A percentile compares a stretch with the other conserved stretches of the same genome.
Conservation (phyloP, 768 basidiomycete genomes). For the Hericium rajendrae region DNA sequence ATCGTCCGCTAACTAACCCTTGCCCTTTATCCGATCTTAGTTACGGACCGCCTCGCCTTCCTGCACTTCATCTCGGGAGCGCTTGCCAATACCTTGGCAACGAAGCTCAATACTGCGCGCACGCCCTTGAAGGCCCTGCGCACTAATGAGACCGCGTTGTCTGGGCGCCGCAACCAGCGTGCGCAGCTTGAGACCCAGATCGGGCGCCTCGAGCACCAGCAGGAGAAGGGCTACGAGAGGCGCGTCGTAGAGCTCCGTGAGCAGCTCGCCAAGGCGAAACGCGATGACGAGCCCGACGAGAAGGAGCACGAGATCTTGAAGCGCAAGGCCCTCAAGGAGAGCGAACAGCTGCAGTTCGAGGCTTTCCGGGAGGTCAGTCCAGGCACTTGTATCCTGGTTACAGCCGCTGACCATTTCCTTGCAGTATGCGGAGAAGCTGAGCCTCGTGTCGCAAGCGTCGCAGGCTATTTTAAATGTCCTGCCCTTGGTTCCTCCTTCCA, state of each 20-base stretch:
- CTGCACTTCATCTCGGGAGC: constrained; percentile 71
- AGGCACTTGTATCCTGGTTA: not conserved
- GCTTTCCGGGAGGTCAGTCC: constrained; percentile 63
- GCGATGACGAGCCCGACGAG: constrained; percentile 56
- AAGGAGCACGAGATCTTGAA: constrained; percentile 63
- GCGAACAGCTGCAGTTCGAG: constrained; percentile 71
- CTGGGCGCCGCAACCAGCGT: constrained; percentile 55
- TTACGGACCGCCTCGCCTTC: constrained; percentile 75
- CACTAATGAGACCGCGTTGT: constrained; percentile 52
- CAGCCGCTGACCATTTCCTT: not conserved
- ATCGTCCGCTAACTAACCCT: not conserved
- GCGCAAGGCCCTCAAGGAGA: constrained; percentile 67
- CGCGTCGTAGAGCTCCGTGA: constrained; percentile 62
- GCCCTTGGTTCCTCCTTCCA: constrained; percentile 57
- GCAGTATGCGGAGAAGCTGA: constrained; percentile 76
- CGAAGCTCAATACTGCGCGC: constrained; percentile 55
- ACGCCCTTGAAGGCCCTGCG: constrained; percentile 61
- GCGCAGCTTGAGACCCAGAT: constrained; percentile 51
- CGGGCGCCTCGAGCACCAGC: constrained; percentile 53
- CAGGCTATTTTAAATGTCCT: constrained; percentile 50
- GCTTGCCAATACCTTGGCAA: constrained; percentile 49
- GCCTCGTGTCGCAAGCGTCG: constrained; percentile 64
- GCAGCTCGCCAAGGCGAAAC: constrained; percentile 56
- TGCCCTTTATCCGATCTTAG: constrained; percentile 24
- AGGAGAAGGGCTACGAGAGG: constrained; percentile 54